phyloP scores from a whole-genome alignment of 2,329 filamentous ascomycete species.

The Neodidymelliopsis sp. region DNA sequence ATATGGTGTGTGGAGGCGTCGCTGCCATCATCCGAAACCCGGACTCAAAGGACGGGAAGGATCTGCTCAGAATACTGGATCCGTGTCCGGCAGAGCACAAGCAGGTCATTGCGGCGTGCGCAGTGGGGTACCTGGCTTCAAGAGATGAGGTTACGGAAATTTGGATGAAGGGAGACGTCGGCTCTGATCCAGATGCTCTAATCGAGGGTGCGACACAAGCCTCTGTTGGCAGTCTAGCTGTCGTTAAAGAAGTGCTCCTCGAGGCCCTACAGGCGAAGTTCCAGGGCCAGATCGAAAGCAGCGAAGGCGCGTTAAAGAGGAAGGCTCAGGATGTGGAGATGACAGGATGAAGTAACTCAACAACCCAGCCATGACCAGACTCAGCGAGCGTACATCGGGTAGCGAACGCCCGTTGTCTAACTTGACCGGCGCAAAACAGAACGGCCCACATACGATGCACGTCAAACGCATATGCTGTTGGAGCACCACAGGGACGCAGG shows the following conservation, averaged over 20 bases:
- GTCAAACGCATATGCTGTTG: background rate
- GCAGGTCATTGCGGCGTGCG: conserved; percentile 80
- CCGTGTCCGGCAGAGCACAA: conserved; percentile 82
- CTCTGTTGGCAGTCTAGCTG: conserved; percentile 64
- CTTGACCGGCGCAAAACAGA: background rate
- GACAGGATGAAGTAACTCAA: conserved; percentile 32
- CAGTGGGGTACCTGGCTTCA: conserved; percentile 85
- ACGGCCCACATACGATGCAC: background rate
- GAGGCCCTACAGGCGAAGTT: conserved; percentile 54
- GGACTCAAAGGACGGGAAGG: conserved; percentile 30
- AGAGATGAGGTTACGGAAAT: conserved; percentile 93
- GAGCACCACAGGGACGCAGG: conserved; percentile 15
- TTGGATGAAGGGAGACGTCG: conserved; percentile 83
- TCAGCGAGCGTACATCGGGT: background rate
- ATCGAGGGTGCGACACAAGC: conserved; percentile 71
- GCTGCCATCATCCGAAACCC: conserved; percentile 72
- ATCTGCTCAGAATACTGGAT: conserved; percentile 71
- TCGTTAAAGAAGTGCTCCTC: conserved; percentile 67
- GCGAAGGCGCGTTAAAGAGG: conserved; percentile 32
- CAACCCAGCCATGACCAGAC: background rate
- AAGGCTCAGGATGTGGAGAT: conserved; percentile 44
- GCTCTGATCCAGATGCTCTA: conserved; percentile 59
- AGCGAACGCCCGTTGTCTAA: background rate
- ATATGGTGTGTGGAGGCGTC: conserved; percentile 87
- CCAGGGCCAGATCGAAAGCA: conserved; percentile 26